phyloP scores from a whole-genome alignment of 1,284 basidiomycete genomes.

The Ustilago esculenta region DNA sequence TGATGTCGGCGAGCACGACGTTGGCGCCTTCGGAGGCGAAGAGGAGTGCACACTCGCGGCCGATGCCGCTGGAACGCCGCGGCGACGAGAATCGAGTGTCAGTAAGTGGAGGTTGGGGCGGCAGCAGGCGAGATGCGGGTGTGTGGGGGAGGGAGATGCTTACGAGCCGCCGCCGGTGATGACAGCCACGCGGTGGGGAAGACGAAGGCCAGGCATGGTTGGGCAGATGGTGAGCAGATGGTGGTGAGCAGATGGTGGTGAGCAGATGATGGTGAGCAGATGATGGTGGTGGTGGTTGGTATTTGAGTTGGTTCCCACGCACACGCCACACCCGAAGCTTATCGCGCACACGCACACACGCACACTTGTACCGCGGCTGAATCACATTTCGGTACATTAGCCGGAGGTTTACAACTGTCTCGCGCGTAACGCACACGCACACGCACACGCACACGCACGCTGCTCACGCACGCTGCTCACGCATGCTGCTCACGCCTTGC shows the following conservation, averaged over 20 bases:
- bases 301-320: no score
- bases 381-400: constrained; percentile 1
- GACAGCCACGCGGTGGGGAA: constrained; percentile 74
- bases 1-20: constrained; percentile 87
- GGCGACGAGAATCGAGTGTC: no score
- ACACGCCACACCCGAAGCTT: no score
- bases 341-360: not conserved
- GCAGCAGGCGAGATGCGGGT: not conserved
- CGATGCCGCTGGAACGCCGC: constrained; percentile 81
- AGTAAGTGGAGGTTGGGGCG: no score
- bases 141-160: not conserved
- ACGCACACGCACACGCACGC: constrained; percentile 2
- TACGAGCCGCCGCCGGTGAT: constrained; percentile 82
- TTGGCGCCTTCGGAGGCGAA: constrained; percentile 91
- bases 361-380: constrained; percentile 8
- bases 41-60: constrained; percentile 87
- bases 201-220: constrained; percentile 50
- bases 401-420: no score
- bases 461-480: no score
- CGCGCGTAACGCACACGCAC: no score
- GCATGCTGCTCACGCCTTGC: constrained; percentile 36
- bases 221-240: not conserved
- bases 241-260: constrained; percentile 5
- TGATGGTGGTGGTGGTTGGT: not conserved
- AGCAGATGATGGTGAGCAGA: not conserved